Evolutionary conservation across 176 grass and related monocot genomes (phyloP).

Genomic region (Phragmites australis): DNA sequence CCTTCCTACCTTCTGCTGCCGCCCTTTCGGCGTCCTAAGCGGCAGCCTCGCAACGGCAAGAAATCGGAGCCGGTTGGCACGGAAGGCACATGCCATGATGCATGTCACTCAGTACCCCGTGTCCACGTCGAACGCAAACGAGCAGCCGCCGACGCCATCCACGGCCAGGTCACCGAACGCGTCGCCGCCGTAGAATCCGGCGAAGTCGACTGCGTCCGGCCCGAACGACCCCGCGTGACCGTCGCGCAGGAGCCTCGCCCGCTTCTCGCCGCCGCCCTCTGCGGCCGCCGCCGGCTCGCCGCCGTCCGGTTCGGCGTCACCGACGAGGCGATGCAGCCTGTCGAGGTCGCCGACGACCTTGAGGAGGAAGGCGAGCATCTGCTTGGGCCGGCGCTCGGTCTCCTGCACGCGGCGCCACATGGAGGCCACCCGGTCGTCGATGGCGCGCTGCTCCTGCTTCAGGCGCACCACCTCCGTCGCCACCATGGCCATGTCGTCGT

Average conservation of each 20-base stretch:
- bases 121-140: constrained; percentile 48
- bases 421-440: constrained; percentile 57
- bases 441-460: constrained; percentile 72
- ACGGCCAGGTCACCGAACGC: neutral
- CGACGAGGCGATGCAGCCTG: constrained; percentile 56
- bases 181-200: constrained; percentile 43
- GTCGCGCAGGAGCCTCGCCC: constrained; percentile 41
- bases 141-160: constrained; percentile 29
- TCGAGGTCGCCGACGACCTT: constrained; percentile 62
- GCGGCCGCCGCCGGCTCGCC: neutral
- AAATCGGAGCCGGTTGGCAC: neutral
- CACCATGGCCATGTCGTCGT: constrained; percentile 46
- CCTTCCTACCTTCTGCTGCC: neutral
- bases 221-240: constrained; percentile 30
- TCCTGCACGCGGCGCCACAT: constrained; percentile 89
- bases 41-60: neutral
- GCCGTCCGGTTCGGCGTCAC: neutral
- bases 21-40: constrained; percentile 3
- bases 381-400: constrained; percentile 69
- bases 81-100: neutral
- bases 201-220: constrained; percentile 35
- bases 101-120: constrained; percentile 32
- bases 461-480: constrained; percentile 73
- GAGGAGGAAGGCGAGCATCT: constrained; percentile 84
- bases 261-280: constrained; percentile 44